phyloP scores from a whole-genome alignment of 2,329 filamentous ascomycete species.

The Waltergamsia citrina region DNA sequence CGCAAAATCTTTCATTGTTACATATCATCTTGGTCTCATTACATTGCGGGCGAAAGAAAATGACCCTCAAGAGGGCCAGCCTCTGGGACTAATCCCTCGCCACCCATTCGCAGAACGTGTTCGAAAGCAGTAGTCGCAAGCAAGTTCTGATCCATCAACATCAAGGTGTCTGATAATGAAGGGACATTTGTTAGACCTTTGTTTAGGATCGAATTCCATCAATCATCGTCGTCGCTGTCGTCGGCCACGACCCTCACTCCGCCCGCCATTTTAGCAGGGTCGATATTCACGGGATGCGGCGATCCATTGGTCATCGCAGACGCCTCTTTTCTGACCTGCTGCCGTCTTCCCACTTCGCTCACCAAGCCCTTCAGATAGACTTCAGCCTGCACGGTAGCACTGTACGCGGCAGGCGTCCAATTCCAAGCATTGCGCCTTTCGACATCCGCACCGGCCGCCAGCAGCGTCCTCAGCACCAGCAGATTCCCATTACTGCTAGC shows the following conservation, averaged over 20 bases:
- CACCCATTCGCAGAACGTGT: no score
- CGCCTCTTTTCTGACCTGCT: constrained; percentile 25
- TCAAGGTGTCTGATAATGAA: no score
- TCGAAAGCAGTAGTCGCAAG: no score
- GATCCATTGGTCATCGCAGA: neutral
- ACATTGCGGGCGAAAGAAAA: no score
- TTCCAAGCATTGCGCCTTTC: constrained; percentile 63
- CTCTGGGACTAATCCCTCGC: no score
- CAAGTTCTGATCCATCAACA: neutral
- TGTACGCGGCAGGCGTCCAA: constrained; percentile 80
- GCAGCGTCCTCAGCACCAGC: constrained; percentile 64
- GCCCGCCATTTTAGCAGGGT: constrained; percentile 28
- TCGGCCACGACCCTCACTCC: constrained; percentile 34
- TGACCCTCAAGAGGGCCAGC: no score
- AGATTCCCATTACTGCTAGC: constrained; percentile 75
- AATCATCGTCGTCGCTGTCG: constrained; percentile 23
- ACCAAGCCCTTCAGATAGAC: constrained; percentile 75
- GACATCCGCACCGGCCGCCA: constrained; percentile 70
- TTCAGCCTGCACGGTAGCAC: constrained; percentile 72
- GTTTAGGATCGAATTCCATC: no score
- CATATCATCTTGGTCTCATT: no score
- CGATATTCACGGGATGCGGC: constrained; percentile 15
- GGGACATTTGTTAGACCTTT: neutral
- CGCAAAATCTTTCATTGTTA: no score
- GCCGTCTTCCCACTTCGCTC: constrained; percentile 56